These are phyloP conservation scores for Porphyrellus sp. DNA, from an alignment of 1,284 basidiomycete genomes.

Conservation along the genomic window DNA sequence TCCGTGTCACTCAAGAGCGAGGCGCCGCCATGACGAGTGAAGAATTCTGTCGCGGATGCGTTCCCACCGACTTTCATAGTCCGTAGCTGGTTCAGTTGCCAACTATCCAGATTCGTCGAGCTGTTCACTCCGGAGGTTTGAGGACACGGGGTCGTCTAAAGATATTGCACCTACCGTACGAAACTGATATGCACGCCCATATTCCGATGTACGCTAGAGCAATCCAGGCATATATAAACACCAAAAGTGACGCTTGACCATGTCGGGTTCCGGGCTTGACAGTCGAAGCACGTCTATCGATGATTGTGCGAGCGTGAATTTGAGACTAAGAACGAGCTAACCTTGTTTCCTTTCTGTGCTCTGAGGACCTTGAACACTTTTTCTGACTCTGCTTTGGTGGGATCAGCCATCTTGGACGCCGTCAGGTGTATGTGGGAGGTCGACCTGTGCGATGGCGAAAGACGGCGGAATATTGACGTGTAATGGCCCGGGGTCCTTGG, in stretches of 20 bases:
- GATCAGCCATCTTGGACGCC: slow-evolving; percentile 54
- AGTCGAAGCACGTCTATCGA: slow-evolving; percentile 91
- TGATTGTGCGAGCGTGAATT: slow-evolving; percentile 8
- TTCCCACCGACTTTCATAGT: slow-evolving; percentile 98
- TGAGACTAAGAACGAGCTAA: slow-evolving; percentile 33
- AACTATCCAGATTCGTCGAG: slow-evolving; percentile 95
- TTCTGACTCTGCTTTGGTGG: slow-evolving; percentile 75
- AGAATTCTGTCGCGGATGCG: slow-evolving; percentile 85
- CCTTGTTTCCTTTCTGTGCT: slow-evolving; percentile 88
- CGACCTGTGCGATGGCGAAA: slow-evolving; percentile 5
- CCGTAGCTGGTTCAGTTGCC: slow-evolving; percentile 89
- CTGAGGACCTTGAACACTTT: slow-evolving; percentile 75
- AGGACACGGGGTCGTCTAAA: not conserved
- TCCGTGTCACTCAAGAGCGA: slow-evolving; percentile 73
- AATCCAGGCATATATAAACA: slow-evolving; percentile 97
- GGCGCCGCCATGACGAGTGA: slow-evolving; percentile 80
- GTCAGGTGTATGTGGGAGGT: slow-evolving; percentile 7
- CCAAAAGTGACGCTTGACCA: slow-evolving; percentile 98
- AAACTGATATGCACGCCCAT: slow-evolving; percentile 99
- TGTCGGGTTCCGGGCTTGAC: slow-evolving; percentile 93
- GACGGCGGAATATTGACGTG: slow-evolving; percentile 18
- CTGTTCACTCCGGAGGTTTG: slow-evolving; percentile 42
- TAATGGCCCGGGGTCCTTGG: slow-evolving; percentile 15
- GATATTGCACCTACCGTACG: slow-evolving; percentile 66
- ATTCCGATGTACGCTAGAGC: slow-evolving; percentile 93